Evolutionary conservation across 371 early-diverging fungal genomes (phyloP).

Genomic region (Rhizopus delemar): DNA sequence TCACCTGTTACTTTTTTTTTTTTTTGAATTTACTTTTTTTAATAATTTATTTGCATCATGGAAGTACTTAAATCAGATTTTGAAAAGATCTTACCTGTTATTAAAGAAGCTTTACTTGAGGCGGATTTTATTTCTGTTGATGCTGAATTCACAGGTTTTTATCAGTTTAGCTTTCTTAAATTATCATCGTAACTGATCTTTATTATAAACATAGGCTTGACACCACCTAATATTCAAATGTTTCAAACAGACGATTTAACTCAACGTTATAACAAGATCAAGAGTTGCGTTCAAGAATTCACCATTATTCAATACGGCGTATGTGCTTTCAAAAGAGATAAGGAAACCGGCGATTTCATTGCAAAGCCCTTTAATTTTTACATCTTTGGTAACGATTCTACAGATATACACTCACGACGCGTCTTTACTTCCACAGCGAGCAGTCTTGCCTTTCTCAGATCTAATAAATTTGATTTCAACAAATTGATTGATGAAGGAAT

Average conservation of each 20-base stretch:
- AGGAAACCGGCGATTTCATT: conserved; percentile 47
- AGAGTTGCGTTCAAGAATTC: conserved; percentile 55
- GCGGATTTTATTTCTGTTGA: conserved; percentile 83
- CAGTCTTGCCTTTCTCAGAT: conserved; percentile 50
- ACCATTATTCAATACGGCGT: conserved; percentile 80
- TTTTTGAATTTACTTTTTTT: background rate
- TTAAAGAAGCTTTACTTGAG: conserved; percentile 62
- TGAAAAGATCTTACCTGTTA: conserved; percentile 50
- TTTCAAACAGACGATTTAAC: conserved; percentile 46
- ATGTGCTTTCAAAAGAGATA: conserved; percentile 65
- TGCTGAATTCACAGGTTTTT: conserved; percentile 80
- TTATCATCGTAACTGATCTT: background rate
- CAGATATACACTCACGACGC: conserved; percentile 40
- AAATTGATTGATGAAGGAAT: conserved; percentile 54
- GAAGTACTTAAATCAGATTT: conserved; percentile 73
- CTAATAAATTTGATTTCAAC: conserved; percentile 82
- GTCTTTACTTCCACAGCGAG: conserved; percentile 66
- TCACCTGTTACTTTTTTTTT: background rate
- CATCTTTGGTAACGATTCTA: conserved; percentile 67
- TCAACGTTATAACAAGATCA: conserved; percentile 63
- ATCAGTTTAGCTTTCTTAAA: background rate
- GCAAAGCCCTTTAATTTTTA: conserved; percentile 87
- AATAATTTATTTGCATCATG: conserved; percentile 51
- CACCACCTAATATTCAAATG: conserved; percentile 18
- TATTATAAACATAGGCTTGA: conserved; percentile 26